Base-by-base conservation (phyloP, 2,329 filamentous ascomycete species). In the Rutstroemia sp. region DNA sequence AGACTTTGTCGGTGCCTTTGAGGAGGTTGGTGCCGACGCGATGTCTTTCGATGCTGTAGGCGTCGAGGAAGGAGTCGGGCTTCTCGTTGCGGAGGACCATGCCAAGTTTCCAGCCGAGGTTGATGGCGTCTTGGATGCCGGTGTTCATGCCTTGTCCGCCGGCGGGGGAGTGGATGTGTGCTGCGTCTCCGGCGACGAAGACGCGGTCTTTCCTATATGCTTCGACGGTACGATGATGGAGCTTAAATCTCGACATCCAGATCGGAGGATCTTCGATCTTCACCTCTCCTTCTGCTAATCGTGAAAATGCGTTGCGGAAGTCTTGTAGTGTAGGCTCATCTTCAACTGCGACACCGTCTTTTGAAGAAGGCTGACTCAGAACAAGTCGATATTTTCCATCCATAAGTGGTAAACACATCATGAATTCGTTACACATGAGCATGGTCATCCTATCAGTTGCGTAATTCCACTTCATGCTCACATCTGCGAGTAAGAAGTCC, bases 1-100 rank as follows among this genome's bases (percentile, higher is more conserved):
- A 77, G 2, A 71, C 58, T 1, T 64, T 61, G 57, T 78, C 76
- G 0, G 75, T 77, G 2, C 69, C 70, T 12, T 68, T 57, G 5
- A 77, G 64, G 0, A 81, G 68, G 25, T 68, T 69, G 8, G 69
- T 59, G 0, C 77, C 78, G 39, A 80, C 74, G 2, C 75, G 50
- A 16, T 72, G 70, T 6, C 78, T 73, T 63, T 81, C 78, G 2
- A 63, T 60, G 51, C 76, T 70, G 62, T 80, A 81, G 12, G 71
- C 75, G 49, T 76, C 69, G 0, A 82, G 69, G 1, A 81, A 67
- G 0, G 67, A 61, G 9, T 73, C 65, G 10, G 66, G 67, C 1
- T 70, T 60, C 36, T 63, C 51, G 2, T 53, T 53, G 16, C 80
- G 0, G 72, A 57, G 25, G 27, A 57, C 55, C 42, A 36, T 47